Conservation (phyloP, 2,329 filamentous ascomycete genomes). For the Neonectria sp. region DNA sequence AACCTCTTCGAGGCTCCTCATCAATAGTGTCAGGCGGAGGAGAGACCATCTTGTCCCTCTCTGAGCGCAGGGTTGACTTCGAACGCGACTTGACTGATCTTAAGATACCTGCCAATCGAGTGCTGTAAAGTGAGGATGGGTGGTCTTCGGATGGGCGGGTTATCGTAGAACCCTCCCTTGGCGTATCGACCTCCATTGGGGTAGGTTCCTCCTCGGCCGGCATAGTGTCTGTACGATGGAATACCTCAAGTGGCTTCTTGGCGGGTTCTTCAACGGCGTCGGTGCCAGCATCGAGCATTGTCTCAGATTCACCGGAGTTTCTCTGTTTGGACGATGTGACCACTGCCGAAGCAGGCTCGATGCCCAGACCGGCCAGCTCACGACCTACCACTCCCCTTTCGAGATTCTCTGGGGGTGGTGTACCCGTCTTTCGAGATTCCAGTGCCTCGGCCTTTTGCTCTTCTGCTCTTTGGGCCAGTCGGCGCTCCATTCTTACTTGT, state of each 20-base stretch:
- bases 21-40: constrained; percentile 58
- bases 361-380: constrained; percentile 69
- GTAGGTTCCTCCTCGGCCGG: constrained; percentile 34
- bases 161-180: constrained; percentile 40
- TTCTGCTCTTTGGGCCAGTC: constrained; percentile 77
- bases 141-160: constrained; percentile 43
- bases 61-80: constrained; percentile 63
- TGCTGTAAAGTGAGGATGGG: constrained; percentile 43
- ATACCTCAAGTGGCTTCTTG: constrained; percentile 46
- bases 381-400: constrained; percentile 74
- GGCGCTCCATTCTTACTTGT: constrained; percentile 75
- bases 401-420: constrained; percentile 68
- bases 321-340: constrained; percentile 70
- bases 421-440: constrained; percentile 66
- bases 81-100: constrained; percentile 65
- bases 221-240: constrained; percentile 50
- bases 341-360: constrained; percentile 68
- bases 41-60: constrained; percentile 56
- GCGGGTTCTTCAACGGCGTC: constrained; percentile 32
- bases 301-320: constrained; percentile 41
- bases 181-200: constrained; percentile 42
- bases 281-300: constrained; percentile 42
- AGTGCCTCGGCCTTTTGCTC: constrained; percentile 73
- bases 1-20: constrained; percentile 68
- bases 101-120: constrained; percentile 56